Base-by-base conservation (phyloP, 139 green algal genomes). In the Dunaliella primolecta region DNA sequence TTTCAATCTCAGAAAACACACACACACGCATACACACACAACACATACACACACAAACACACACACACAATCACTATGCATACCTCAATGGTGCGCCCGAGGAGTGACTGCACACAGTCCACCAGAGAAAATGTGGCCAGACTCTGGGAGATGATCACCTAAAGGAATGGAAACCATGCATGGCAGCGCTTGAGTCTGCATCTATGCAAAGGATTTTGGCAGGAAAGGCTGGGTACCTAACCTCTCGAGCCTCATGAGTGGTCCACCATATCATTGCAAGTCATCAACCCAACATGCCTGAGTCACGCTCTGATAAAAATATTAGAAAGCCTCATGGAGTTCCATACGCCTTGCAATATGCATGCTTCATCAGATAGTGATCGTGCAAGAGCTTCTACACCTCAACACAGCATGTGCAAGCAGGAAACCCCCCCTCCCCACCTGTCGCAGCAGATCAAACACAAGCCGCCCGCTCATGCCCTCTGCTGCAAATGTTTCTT, bases 41-140 rank as follows among this genome's bases (percentile, higher is more conserved):
- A n/a, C n/a, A n/a, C n/a, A n/a, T n/a, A n/a, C n/a, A n/a, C n/a
- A n/a, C n/a, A n/a, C n/a, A n/a, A n/a, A n/a, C n/a, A n/a, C n/a
- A n/a, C n/a, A n/a, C n/a, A n/a, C n/a, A n/a, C n/a, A n/a, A n/a
- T n/a, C n/a, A n/a, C n/a, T n/a, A n/a, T n/a, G n/a, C n/a, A n/a
- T n/a, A 95, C 91, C 88, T 96, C 93, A 56, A 96, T 71, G 3
- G 89, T 92, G 25, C 82, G 31, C 20, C 84, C 84, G 72, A 97
- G 88, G 78, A 97, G 87, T 1, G 79, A 89, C 78, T 94, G 88
- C 1, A 81, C 82, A 86, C 92, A 96, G 88, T 97, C 94, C 27
- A 87, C 88, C 77, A 95, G 86, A 23, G 81, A 94, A 87, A 97
- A 98, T 77, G 90, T 95, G 25, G 92, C 89, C 71, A 98, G 89